phyloP scores from a whole-genome alignment of 345 rosid genomes.

The Syzygium oleosum region DNA sequence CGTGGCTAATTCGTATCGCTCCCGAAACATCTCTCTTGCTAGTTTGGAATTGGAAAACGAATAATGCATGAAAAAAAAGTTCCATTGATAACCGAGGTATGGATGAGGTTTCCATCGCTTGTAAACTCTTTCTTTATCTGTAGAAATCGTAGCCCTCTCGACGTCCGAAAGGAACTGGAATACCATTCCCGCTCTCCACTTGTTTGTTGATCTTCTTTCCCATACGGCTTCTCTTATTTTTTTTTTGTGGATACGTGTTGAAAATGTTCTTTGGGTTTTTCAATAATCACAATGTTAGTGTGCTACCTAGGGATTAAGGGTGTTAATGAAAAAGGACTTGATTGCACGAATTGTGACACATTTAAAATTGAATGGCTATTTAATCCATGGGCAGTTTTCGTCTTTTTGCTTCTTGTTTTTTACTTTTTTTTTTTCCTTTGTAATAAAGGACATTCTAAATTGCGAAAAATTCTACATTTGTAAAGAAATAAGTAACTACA shows the following conservation, averaged over 20 bases:
- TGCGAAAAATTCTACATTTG: no score
- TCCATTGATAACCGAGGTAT: no score
- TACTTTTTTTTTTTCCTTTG: neutral
- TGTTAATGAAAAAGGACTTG: neutral
- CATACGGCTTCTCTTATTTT: neutral
- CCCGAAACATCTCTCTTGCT: no score
- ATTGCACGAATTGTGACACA: neutral
- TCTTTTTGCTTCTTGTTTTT: no score
- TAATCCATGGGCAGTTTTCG: no score
- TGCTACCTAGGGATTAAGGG: neutral
- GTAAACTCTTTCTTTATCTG: neutral
- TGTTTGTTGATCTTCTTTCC: neutral
- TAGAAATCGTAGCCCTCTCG: neutral
- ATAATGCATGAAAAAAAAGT: no score
- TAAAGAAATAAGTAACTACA: no score
- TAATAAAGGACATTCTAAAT: neutral
- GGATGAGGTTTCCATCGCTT: no score
- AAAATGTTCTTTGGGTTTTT: neutral
- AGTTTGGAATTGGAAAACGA: no score
- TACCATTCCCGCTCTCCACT: neutral
- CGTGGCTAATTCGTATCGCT: no score
- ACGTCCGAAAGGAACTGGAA: rapidly evolving
- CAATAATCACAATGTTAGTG: neutral
- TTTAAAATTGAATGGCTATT: neutral
- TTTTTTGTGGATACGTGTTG: neutral